phyloP scores from a whole-genome alignment of 2,329 filamentous ascomycete genomes.

The Aureobasidium melanogenum region DNA sequence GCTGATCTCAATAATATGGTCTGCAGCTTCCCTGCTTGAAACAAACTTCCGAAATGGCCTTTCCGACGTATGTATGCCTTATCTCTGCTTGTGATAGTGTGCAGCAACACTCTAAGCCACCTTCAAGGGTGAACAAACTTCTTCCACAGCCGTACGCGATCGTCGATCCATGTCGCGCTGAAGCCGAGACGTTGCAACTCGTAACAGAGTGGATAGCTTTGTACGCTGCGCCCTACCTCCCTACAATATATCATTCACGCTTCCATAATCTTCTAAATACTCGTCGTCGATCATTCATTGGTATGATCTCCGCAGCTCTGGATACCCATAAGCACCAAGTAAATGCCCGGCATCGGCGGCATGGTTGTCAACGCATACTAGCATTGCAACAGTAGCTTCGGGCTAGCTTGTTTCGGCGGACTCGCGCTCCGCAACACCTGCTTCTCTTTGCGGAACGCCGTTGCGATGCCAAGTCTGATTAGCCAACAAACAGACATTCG shows the following conservation, averaged over 20 bases:
- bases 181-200: background rate
- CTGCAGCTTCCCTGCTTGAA: background rate
- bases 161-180: background rate
- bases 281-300: background rate
- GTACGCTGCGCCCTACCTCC: background rate
- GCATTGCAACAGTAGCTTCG: background rate
- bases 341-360: background rate
- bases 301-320: too few relatives aligned
- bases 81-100: background rate
- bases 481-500: background rate
- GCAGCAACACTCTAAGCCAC: background rate
- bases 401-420: background rate
- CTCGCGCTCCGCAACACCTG: background rate
- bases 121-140: background rate
- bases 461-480: background rate
- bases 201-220: background rate
- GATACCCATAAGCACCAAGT: background rate
- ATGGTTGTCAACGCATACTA: background rate
- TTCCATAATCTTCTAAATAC: background rate
- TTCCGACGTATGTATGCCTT: background rate
- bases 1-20: slow-evolving; percentile 1
- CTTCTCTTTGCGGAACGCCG: background rate
- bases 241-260: background rate
- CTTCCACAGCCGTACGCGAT: background rate
- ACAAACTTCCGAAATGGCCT: background rate